Evolutionary conservation across 805 yeast species (phyloP), one percentile per base, ranked within the genome.

Genomic region (Ogataea kodamae): DNA sequence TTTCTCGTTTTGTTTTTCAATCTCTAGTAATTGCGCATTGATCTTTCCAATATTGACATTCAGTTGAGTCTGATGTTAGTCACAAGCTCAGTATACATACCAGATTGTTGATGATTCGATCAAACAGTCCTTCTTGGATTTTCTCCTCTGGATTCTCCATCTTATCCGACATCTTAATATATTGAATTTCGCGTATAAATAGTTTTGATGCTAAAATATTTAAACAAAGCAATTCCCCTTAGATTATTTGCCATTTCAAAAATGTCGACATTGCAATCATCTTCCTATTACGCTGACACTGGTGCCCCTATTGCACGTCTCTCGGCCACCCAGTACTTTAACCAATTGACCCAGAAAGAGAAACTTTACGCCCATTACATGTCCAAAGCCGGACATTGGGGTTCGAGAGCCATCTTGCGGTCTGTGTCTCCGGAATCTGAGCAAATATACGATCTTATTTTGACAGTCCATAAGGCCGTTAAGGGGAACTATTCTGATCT

Each of bases 71-170:
- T 79, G 39, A 12, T 33, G 40, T 40, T 34, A 39, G 40, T 28
- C 5, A 19, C 14, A n/a, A 18, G 8, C 11, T 18, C 22, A n/a
- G n/a, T n/a, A n/a, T 11, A 72, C 87, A 29, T 67, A 79, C 87
- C 56, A 84, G 75, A 46, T 81, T 83, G 55, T 73, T 75, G 30
- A 82, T 76, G n/a, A 85, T 83, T 43, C 95, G 74, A 8, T 84
- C 74, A 24, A 82, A 64, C 14, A 87, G 64, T 10, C 86, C 86
- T 44, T 74, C 78, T 52, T 86, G 95, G 5, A 75, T 82, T 52
- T 81, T 82, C 49, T 83, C 89, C 51, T 85, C 89, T 4, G 95
- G 96, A 49, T 84, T 85, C 59, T 84, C 87, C 94, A 84, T 83
- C 23, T 30, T 41, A 18, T 42, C 46, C 20, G 34, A 25, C 33